These are phyloP conservation scores for Hemisphaericaspora xylofermentans DNA, from an alignment of 1,139 yeast genomes.

Conservation along the genomic window DNA sequence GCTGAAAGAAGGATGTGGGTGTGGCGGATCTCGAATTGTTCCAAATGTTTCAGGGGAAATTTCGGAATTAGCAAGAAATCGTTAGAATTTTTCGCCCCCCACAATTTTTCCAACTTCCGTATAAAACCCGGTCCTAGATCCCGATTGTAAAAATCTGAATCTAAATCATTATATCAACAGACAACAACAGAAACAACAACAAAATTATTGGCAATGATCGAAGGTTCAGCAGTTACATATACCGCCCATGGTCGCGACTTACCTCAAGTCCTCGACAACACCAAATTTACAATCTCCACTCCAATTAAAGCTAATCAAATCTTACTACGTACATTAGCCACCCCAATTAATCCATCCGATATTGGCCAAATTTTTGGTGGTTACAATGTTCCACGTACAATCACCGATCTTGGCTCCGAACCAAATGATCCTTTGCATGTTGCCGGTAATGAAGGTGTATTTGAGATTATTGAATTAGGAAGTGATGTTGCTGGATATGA, in stretches of 20 bases:
- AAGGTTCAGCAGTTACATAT: slow-evolving; percentile 28
- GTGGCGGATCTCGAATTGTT: too few relatives aligned
- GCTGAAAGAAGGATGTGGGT: too few relatives aligned
- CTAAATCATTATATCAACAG: neutral
- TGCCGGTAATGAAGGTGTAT: slow-evolving; percentile 62
- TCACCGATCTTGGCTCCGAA: slow-evolving; percentile 48
- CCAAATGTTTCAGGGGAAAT: too few relatives aligned
- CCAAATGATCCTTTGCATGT: slow-evolving; percentile 59
- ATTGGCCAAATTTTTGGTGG: slow-evolving; percentile 91
- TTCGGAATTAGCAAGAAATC: too few relatives aligned
- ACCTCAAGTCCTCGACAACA: slow-evolving; percentile 14
- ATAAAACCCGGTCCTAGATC: neutral
- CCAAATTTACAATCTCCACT: slow-evolving; percentile 32
- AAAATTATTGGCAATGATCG: slow-evolving; percentile 10
- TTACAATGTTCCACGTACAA: slow-evolving; percentile 72
- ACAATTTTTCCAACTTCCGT: too few relatives aligned
- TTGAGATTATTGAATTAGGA: slow-evolving; percentile 28
- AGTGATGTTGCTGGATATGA: slow-evolving; percentile 18
- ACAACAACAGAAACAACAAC: slow-evolving; percentile 1
- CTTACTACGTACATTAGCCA: slow-evolving; percentile 61
- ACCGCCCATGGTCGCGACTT: slow-evolving; percentile 19
- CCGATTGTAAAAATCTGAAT: neutral
- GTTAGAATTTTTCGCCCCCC: too few relatives aligned
- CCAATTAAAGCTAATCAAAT: slow-evolving; percentile 40
- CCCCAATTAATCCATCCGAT: slow-evolving; percentile 92